Evolutionary conservation across 352 stramenopile species (phyloP).

Genomic region (Pythium aquatile): DNA sequence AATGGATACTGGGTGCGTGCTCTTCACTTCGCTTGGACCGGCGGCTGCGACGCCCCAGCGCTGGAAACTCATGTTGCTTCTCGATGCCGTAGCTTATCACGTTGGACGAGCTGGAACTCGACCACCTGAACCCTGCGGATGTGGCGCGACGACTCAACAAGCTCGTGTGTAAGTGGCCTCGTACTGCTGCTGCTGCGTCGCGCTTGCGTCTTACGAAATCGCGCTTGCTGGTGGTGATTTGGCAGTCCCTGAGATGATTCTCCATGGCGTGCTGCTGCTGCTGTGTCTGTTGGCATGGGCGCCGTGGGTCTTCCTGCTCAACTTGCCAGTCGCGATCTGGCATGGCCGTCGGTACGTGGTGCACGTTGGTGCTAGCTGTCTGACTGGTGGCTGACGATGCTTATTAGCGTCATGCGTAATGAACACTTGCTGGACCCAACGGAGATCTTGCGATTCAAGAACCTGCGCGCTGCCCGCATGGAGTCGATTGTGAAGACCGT

Average conservation of each 20-base stretch:
- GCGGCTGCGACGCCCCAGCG: not conserved
- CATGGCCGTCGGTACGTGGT: constrained; percentile 57
- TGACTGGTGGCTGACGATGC: too few relatives aligned
- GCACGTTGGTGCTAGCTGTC: too few relatives aligned
- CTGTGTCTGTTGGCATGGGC: constrained; percentile 73
- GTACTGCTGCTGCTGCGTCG: not conserved
- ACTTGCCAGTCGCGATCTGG: constrained; percentile 75
- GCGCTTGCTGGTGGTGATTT: not conserved
- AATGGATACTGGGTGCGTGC: constrained; percentile 83
- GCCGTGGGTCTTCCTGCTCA: constrained; percentile 77
- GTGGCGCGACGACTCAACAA: constrained; percentile 83
- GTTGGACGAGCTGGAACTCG: constrained; percentile 82
- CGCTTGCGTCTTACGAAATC: not conserved
- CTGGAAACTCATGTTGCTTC: not conserved
- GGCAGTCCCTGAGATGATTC: constrained; percentile 75
- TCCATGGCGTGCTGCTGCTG: constrained; percentile 75
- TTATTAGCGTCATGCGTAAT: constrained; percentile 49
- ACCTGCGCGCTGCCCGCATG: constrained; percentile 69
- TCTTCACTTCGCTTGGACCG: not conserved
- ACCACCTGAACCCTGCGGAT: constrained; percentile 85
- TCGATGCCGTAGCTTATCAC: constrained; percentile 61
- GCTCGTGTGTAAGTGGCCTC: constrained; percentile 42
- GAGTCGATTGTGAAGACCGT: constrained; percentile 84
- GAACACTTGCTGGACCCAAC: constrained; percentile 84
- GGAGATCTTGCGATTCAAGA: constrained; percentile 87